Evolutionary conservation across 371 early-diverging fungal genomes (phyloP), one percentile per base, ranked within the genome.

Genomic region (Lichtheimia hyalospora): DNA sequence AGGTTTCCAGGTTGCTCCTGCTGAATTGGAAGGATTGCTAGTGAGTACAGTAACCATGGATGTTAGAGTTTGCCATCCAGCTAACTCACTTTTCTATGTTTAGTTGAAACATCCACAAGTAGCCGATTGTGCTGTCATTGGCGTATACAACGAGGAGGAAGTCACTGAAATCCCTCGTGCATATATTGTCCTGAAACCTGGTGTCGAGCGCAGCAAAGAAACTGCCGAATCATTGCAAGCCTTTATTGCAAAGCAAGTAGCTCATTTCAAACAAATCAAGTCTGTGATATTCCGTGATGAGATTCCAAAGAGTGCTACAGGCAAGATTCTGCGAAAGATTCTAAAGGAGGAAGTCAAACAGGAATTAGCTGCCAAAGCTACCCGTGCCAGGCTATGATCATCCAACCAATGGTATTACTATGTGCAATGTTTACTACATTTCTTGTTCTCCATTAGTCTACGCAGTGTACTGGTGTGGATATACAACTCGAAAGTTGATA

Each of bases 91-190:
- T 1, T 15, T 54, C 6, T 40, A 41, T 7, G 51, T 2, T 14
- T 60, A 69, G 69, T 67, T 90, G 18, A 72, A 84, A 23, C 88
- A 91, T 44, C 88, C 90, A 1, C 42, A 57, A 16, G 83, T 94
- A 12, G 76, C 75, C n/a, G 92, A 94, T 57, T 81, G 82, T 21
- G 91, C 90, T 2, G 90, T 91, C 20, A 75, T 86, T 58, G 86
- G 85, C n/a, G 66, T 79, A 1, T 83, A 76, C 55, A 79, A 82
- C 49, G 60, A 54, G 7, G 40, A 70, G 41, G 62, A 77, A 49
- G 86, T 81, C 8, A 91, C 91, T 2, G 92, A 91, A 63, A 55
- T 93, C 5, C 94, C 94, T 0, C 49, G 76, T 21, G 94, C 90
- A 0, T 90, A 71, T 60, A 74, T 90, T 3, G 88, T 88, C 5